These are phyloP conservation scores for Excoecaria cochinchinensis DNA, from an alignment of 345 rosid species.

Conservation along the genomic window DNA sequence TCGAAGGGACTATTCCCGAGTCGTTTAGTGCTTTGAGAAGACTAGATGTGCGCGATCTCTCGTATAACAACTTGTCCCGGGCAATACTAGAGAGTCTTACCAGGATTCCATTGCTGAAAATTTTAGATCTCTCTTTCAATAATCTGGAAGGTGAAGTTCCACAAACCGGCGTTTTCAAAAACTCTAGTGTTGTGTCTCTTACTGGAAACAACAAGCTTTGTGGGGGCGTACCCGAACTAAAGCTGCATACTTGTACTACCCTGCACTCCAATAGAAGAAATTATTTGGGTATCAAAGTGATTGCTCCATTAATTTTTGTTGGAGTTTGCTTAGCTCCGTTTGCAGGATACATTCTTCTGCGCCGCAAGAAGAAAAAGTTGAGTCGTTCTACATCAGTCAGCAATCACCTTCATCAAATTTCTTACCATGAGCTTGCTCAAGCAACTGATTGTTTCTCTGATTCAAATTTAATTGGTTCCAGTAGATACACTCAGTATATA, in stretches of 20 bases:
- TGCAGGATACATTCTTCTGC: too few relatives aligned
- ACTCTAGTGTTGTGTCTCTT: constrained; percentile 18
- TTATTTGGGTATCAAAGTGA: too few relatives aligned
- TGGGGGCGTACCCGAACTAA: constrained; percentile 22
- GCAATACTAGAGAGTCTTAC: constrained; percentile 20
- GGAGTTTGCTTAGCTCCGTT: too few relatives aligned
- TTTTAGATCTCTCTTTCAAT: constrained; percentile 29
- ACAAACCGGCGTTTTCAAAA: constrained; percentile 25
- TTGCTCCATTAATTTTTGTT: too few relatives aligned
- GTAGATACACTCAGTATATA: constrained; percentile 7
- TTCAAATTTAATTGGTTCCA: background rate
- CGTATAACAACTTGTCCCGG: constrained; percentile 25
- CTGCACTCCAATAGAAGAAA: background rate
- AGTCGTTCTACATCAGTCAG: too few relatives aligned
- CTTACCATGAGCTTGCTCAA: background rate
- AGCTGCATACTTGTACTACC: constrained; percentile 10
- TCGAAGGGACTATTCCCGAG: constrained; percentile 23
- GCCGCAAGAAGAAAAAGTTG: background rate
- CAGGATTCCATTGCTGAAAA: background rate
- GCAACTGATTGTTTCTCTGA: background rate
- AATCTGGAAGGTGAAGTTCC: constrained; percentile 31
- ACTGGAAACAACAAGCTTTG: constrained; percentile 31
- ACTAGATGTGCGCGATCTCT: constrained; percentile 20
- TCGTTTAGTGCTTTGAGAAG: constrained; percentile 20
- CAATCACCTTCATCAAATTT: too few relatives aligned